A percentile compares a stretch with the other conserved stretches of the same genome.
Conservation (phyloP, 176 grass and related monocot genomes). For the Avena sativa region DNA sequence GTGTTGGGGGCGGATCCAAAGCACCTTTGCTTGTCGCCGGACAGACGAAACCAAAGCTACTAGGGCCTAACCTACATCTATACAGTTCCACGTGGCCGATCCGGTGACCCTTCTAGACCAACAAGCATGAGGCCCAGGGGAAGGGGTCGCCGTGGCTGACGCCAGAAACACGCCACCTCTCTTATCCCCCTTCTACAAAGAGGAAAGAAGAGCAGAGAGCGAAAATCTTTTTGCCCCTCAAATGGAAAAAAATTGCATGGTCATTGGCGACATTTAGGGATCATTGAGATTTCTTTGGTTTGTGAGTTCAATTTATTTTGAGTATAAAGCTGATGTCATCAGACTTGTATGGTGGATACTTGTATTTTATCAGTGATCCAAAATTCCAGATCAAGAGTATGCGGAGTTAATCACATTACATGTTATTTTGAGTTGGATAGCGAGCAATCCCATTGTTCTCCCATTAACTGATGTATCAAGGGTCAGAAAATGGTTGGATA, state of each 20-base stretch:
- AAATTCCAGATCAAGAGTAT: background rate
- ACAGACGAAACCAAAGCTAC: background rate
- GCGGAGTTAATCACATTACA: background rate
- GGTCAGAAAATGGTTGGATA: background rate
- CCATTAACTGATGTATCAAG: slow-evolving; percentile 7
- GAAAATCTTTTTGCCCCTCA: background rate
- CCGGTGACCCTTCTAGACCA: background rate
- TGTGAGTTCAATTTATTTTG: background rate
- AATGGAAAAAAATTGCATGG: background rate
- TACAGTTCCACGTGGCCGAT: background rate
- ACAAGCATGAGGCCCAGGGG: background rate
- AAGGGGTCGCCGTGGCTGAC: background rate
- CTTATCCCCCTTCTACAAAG: background rate
- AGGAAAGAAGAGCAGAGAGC: background rate
- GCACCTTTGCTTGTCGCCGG: no score
- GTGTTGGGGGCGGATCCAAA: no score
- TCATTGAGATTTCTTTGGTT: background rate
- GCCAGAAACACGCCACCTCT: background rate
- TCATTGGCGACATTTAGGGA: background rate
- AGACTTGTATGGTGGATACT: background rate
- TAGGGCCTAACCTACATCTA: background rate
- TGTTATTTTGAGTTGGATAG: slow-evolving; percentile 16
- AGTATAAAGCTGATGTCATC: background rate
- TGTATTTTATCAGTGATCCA: background rate
- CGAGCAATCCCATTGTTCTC: background rate